Percentiles rank a stretch among this genome's conserved stretches.
Evolutionary conservation across 1,139 yeast genomes (phyloP).

Genomic region (Blastobotrys capitulatus): DNA sequence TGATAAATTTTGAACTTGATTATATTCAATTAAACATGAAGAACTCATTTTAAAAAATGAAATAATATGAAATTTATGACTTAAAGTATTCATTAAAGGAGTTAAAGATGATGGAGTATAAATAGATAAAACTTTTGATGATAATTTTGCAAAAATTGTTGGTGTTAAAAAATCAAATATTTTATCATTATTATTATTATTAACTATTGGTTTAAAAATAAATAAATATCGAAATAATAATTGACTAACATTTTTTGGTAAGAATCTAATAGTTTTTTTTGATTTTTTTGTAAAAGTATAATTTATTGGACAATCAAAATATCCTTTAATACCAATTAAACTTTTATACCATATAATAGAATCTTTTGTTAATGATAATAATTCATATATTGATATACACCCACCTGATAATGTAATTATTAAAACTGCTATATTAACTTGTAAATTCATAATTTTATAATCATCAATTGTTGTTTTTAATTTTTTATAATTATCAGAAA

Average conservation of each 20-base stretch:
- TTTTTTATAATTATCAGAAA: too few relatives aligned
- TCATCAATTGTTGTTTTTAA: too few relatives aligned
- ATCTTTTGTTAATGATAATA: not conserved
- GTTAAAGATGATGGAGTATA: not conserved
- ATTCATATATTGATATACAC: not conserved
- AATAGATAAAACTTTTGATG: not conserved
- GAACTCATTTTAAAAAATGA: not conserved
- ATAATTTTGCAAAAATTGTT: not conserved
- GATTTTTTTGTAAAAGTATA: not conserved
- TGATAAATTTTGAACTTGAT: not conserved
- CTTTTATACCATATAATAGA: not conserved
- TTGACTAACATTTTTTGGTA: not conserved
- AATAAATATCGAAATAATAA: not conserved
- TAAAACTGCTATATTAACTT: not conserved
- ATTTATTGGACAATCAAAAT: not conserved
- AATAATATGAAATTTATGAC: not conserved
- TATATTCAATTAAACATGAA: not conserved
- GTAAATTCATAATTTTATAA: too few relatives aligned
- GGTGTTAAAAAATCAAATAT: too few relatives aligned
- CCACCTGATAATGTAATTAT: not conserved
- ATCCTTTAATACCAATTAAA: not conserved
- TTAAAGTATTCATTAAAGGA: not conserved
- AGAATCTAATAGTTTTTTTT: not conserved
- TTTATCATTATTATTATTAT: too few relatives aligned
- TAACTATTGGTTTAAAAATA: not conserved